Conservation (phyloP, 495 filamentous ascomycete genomes). For the Neurospora sp. region DNA sequence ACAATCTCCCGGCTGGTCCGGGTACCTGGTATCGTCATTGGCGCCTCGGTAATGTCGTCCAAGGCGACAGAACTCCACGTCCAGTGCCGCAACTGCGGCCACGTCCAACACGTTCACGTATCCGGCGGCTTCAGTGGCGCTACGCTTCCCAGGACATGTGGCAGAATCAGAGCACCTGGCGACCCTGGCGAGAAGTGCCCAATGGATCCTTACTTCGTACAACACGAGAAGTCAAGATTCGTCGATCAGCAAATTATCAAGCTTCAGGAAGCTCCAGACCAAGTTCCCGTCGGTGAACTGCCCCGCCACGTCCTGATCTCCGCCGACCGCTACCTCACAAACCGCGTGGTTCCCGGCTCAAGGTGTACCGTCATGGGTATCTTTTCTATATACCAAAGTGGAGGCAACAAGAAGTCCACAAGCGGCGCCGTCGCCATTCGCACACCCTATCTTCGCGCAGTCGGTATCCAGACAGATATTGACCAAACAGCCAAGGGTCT, state of each 20-base stretch:
- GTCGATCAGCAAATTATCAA: conserved; percentile 98
- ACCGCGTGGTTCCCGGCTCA: conserved; percentile 91
- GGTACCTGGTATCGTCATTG: conserved; percentile 95
- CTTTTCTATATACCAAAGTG: conserved; percentile 93
- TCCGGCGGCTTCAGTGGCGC: conserved; percentile 79
- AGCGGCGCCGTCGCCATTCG: conserved; percentile 83
- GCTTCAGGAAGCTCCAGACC: conserved; percentile 95
- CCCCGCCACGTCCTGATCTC: conserved; percentile 91
- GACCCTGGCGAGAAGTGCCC: conserved; percentile 65
- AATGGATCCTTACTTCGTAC: conserved; percentile 88
- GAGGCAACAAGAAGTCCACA: conserved; percentile 69
- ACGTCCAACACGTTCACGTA: conserved; percentile 60
- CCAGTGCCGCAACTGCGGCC: conserved; percentile 80
- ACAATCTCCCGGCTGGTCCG: conserved; percentile 92
- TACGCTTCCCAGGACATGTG: conserved; percentile 71
- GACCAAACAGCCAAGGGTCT: conserved; percentile 85
- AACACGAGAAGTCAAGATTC: conserved; percentile 90
- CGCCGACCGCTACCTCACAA: conserved; percentile 91
- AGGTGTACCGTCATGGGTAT: conserved; percentile 94
- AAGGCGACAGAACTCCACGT: conserved; percentile 83
- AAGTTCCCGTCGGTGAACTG: conserved; percentile 94
- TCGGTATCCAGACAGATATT: conserved; percentile 82
- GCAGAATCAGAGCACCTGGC: conserved; percentile 44
- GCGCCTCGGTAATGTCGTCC: conserved; percentile 90
- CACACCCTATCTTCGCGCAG: conserved; percentile 91